Conservation (phyloP, 148 eudicot genomes). For the Amaranthus hypochondriacus region DNA sequence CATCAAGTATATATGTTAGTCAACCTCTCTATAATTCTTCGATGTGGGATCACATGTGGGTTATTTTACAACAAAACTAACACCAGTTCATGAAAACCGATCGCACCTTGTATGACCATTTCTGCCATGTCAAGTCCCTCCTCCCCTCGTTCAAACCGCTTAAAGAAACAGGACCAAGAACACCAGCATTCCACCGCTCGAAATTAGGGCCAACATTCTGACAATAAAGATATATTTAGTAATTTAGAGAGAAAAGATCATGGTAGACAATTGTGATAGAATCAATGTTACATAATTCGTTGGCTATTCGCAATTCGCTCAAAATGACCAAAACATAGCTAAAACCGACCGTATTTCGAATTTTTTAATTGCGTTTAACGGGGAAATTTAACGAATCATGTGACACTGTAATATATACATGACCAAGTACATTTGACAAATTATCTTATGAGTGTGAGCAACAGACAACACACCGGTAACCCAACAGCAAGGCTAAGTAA, state of each 20-base stretch:
- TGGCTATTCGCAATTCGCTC: too few species aligned
- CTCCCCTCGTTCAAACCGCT: slow-evolving; percentile 66
- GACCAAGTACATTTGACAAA: too few species aligned
- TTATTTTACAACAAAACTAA: too few species aligned
- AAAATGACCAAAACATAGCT: too few species aligned
- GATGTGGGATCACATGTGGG: too few species aligned
- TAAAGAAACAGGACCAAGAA: slow-evolving; percentile 75
- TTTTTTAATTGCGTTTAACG: too few species aligned
- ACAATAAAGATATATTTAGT: background rate
- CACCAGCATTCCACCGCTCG: slow-evolving; percentile 76
- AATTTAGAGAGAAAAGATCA: background rate
- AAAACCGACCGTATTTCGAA: too few species aligned
- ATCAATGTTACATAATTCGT: background rate
- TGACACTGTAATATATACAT: background rate
- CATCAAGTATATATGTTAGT: too few species aligned
- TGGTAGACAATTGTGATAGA: background rate
- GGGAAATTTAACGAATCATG: too few species aligned
- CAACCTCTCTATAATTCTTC: too few species aligned
- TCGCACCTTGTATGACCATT: slow-evolving; percentile 75
- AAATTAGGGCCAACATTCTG: slow-evolving; percentile 78
- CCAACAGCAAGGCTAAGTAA: slow-evolving; percentile 93
- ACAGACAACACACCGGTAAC: slow-evolving; percentile 65
- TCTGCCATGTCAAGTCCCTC: slow-evolving; percentile 86
- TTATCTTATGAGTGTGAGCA: background rate
- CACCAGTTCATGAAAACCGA: too few species aligned